Evolutionary conservation across 208 protist genomes (phyloP).

Genomic region (Leishmania lainsoni): DNA sequence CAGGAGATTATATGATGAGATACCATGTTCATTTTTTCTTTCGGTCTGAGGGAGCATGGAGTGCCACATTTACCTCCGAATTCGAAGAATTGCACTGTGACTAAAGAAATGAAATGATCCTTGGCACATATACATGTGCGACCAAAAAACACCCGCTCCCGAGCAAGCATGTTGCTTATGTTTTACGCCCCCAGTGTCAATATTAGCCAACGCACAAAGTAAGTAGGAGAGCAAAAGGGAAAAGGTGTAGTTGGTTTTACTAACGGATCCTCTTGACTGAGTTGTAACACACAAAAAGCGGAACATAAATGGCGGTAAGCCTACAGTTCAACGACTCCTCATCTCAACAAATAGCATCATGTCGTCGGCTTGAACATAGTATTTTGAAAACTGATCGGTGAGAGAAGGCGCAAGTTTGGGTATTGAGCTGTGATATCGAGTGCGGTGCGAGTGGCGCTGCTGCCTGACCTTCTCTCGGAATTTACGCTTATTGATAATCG

Average conservation of each 20-base stretch:
- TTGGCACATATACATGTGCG: not conserved
- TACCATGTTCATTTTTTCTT: slow-evolving; percentile 1
- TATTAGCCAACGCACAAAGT: not conserved
- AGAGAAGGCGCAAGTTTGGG: not conserved
- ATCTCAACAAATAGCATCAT: slow-evolving; percentile 3
- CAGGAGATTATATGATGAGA: not conserved
- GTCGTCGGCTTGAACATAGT: slow-evolving; percentile 2
- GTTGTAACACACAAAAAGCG: not conserved
- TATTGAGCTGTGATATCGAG: not conserved
- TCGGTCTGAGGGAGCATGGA: not conserved
- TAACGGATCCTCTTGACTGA: not conserved
- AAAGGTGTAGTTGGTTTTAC: not conserved
- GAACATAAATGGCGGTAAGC: not conserved
- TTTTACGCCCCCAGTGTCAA: too few relatives aligned
- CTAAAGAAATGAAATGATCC: not conserved
- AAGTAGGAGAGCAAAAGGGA: not conserved
- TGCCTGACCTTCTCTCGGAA: slow-evolving; percentile 10
- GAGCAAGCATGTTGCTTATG: not conserved
- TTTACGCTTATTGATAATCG: slow-evolving; percentile 12
- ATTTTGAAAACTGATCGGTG: not conserved
- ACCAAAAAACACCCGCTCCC: not conserved
- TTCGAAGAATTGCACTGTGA: not conserved
- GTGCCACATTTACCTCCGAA: not conserved
- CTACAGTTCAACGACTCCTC: not conserved
- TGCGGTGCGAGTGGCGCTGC: not conserved